phyloP scores from a whole-genome alignment of 805 yeast genomes.

The Alloascoidea africana region DNA sequence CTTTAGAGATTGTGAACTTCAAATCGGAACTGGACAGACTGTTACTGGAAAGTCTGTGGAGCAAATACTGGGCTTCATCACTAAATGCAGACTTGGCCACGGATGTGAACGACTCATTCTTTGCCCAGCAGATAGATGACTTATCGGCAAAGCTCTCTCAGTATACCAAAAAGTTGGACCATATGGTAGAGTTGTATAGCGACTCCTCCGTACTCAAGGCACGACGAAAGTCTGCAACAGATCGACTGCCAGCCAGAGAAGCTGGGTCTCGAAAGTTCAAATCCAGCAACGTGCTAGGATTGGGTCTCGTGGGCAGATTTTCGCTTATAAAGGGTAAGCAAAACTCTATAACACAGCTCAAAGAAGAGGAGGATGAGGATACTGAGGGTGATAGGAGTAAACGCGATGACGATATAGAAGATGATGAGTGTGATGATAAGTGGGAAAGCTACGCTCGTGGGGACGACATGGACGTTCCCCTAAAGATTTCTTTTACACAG shows the following conservation, averaged over 20 bases:
- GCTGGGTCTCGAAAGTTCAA: too few species aligned
- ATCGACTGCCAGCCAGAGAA: too few species aligned
- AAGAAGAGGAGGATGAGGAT: slow-evolving; percentile 1
- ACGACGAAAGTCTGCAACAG: too few species aligned
- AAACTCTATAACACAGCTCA: slow-evolving; percentile 3
- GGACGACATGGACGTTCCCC: too few species aligned
- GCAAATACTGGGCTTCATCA: slow-evolving; percentile 30
- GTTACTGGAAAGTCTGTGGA: slow-evolving; percentile 27
- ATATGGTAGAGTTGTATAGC: too few species aligned
- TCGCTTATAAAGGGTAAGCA: slow-evolving; percentile 1
- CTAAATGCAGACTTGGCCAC: slow-evolving; percentile 15
- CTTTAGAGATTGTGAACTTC: slow-evolving; percentile 47
- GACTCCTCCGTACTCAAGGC: too few species aligned
- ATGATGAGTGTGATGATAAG: too few species aligned
- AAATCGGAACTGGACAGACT: slow-evolving; percentile 32
- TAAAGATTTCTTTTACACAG: slow-evolving; percentile 5
- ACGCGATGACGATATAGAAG: slow-evolving; percentile 2
- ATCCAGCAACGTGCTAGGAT: slow-evolving; percentile 8
- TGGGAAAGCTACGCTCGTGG: too few species aligned
- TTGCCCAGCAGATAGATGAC: slow-evolving; percentile 15
- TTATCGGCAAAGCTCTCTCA: slow-evolving; percentile 11
- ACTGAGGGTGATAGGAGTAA: slow-evolving; percentile 4
- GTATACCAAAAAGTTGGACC: too few species aligned
- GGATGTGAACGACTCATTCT: slow-evolving; percentile 11
- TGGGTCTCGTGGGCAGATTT: slow-evolving; percentile 6